These are phyloP conservation scores for Mycena polygramma DNA, from an alignment of 768 basidiomycete species.

Conservation along the genomic window DNA sequence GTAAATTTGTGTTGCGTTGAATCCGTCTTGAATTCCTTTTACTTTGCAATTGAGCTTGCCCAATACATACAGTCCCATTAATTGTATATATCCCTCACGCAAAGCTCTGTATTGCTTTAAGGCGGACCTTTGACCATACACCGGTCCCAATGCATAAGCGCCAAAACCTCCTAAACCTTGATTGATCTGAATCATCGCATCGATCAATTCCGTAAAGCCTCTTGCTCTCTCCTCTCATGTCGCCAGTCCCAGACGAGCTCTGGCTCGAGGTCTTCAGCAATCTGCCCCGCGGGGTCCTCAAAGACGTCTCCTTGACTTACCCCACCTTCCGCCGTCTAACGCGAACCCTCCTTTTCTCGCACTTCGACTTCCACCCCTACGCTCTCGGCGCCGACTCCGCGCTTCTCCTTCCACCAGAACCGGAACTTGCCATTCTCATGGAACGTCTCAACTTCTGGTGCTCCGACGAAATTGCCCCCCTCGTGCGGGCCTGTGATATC, in stretches of 20 bases:
- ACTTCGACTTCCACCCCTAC: constrained; percentile 1
- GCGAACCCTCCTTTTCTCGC: not conserved
- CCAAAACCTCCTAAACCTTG: too few relatives aligned
- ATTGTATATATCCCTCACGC: too few relatives aligned
- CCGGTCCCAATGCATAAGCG: too few relatives aligned
- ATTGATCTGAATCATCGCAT: too few relatives aligned
- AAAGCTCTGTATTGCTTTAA: too few relatives aligned
- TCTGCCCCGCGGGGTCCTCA: not conserved
- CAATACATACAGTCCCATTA: too few relatives aligned
- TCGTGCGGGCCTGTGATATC: not conserved
- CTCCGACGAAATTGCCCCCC: constrained; percentile 1
- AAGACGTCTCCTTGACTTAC: not conserved
- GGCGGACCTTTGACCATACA: too few relatives aligned
- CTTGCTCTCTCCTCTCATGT: too few relatives aligned
- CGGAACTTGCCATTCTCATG: not conserved
- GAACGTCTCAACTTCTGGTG: constrained; percentile 4
- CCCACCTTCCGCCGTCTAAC: constrained; percentile 5
- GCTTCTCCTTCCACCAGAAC: not conserved
- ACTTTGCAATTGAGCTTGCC: too few relatives aligned
- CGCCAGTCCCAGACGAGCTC: not conserved
- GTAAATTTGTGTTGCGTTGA: too few relatives aligned
- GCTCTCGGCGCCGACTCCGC: not conserved
- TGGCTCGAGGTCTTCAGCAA: not conserved
- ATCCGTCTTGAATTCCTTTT: too few relatives aligned
- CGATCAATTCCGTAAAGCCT: too few relatives aligned